Conservation (phyloP, 2,329 filamentous ascomycete species). For the Colletotrichum salicis region DNA sequence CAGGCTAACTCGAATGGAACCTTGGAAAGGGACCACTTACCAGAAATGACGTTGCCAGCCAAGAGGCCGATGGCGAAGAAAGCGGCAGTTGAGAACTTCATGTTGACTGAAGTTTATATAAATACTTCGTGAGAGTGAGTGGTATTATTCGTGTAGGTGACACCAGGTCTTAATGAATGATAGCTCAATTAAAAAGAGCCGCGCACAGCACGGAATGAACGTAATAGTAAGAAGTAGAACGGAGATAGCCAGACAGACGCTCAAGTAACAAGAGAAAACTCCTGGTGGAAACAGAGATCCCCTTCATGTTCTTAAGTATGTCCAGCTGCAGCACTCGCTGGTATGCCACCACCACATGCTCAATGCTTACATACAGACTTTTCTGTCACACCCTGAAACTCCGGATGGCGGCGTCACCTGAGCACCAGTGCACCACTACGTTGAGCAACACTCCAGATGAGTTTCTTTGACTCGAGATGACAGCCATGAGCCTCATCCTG, state of each 20-base stretch:
- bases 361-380: background rate
- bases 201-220: constrained; percentile 34
- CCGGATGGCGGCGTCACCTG: constrained; percentile 27
- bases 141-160: constrained; percentile 13
- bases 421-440: background rate
- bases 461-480: constrained; percentile 29
- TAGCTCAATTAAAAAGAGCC: constrained; percentile 17
- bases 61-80: constrained; percentile 20
- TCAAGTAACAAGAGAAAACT: fast-evolving
- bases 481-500: constrained; percentile 20
- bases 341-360: background rate
- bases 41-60: constrained; percentile 29
- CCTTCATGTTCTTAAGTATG: background rate
- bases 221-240: background rate
- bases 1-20: too few relatives aligned
- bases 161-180: constrained; percentile 21
- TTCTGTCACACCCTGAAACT: constrained; percentile 32
- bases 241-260: background rate
- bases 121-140: background rate
- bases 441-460: constrained; percentile 9
- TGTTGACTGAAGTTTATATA: background rate
- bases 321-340: background rate
- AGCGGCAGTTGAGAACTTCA: constrained; percentile 30
- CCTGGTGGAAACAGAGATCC: background rate
- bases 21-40: background rate